phyloP scores from a whole-genome alignment of 441 rosid genomes.

The Euphorbia neoarborescens region DNA sequence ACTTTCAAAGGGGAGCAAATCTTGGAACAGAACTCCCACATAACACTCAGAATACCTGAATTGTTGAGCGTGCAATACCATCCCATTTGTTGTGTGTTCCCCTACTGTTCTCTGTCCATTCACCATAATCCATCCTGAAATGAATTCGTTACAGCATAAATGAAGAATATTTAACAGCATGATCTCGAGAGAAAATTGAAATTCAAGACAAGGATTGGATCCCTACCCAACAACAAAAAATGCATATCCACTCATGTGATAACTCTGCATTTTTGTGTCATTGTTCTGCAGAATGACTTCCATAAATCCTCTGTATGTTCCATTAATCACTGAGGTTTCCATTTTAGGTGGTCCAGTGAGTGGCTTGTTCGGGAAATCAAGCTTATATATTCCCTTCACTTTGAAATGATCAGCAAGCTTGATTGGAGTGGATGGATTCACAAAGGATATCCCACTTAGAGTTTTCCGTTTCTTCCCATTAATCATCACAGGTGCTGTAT shows the following conservation, averaged over 20 bases:
- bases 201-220: conserved; percentile 8
- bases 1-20: not conserved
- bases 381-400: conserved; percentile 70
- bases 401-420: conserved; percentile 68
- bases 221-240: conserved; percentile 80
- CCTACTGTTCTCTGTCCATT: conserved; percentile 85
- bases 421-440: conserved; percentile 70
- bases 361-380: conserved; percentile 77
- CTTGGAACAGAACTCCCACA: not conserved
- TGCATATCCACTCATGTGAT: conserved; percentile 83
- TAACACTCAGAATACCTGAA: conserved; percentile 46
- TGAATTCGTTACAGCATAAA: conserved; percentile 8
- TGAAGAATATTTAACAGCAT: conserved; percentile 11
- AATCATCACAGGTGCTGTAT: conserved; percentile 53
- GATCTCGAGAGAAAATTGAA: conserved; percentile 2
- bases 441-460: conserved; percentile 70
- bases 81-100: conserved; percentile 94
- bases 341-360: conserved; percentile 51
- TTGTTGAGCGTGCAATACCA: conserved; percentile 74
- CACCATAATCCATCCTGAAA: conserved; percentile 92
- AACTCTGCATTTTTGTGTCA: conserved; percentile 79
- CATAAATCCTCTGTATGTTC: conserved; percentile 80
- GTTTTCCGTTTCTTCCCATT: conserved; percentile 55
- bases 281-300: conserved; percentile 87
- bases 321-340: conserved; percentile 75